A percentile compares a stretch with the other conserved stretches of the same genome.
Evolutionary conservation across 306 rosid genomes (phyloP).

Genomic region (Ormosia emarginata): DNA sequence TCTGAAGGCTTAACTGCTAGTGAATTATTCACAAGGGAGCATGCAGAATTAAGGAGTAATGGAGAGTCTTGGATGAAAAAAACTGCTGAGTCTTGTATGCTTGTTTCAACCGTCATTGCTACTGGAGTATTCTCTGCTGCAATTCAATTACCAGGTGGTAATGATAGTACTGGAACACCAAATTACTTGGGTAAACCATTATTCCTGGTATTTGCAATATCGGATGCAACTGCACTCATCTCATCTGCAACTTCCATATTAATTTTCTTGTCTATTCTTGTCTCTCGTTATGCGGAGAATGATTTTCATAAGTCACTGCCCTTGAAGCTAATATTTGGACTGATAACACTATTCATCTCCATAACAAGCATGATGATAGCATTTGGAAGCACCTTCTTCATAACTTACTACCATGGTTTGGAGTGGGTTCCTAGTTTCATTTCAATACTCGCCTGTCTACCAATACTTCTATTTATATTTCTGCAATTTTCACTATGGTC

Average conservation of each 20-base stretch:
- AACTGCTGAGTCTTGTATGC: slow-evolving; percentile 36
- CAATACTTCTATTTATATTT: slow-evolving; percentile 7
- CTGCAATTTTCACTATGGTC: slow-evolving; percentile 17
- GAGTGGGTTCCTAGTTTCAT: slow-evolving; percentile 24
- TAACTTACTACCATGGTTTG: slow-evolving; percentile 13
- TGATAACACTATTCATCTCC: slow-evolving; percentile 33
- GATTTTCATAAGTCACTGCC: slow-evolving; percentile 48
- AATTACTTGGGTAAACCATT: neutral
- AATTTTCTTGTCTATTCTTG: slow-evolving; percentile 44
- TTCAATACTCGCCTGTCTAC: slow-evolving; percentile 3
- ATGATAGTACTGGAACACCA: neutral
- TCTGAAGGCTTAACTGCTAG: slow-evolving; percentile 12
- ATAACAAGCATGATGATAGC: slow-evolving; percentile 43
- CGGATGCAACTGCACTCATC: slow-evolving; percentile 45
- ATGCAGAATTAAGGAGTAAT: neutral
- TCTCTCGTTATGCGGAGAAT: slow-evolving; percentile 38
- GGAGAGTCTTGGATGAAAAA: slow-evolving; percentile 46
- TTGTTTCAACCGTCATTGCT: slow-evolving; percentile 36
- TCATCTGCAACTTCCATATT: slow-evolving; percentile 40
- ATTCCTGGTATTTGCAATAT: slow-evolving; percentile 28
- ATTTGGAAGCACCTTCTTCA: slow-evolving; percentile 36
- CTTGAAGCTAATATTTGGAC: slow-evolving; percentile 37
- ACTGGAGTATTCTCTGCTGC: slow-evolving; percentile 38
- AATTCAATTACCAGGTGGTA: slow-evolving; percentile 33
- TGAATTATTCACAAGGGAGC: slow-evolving; percentile 34